phyloP scores from a whole-genome alignment of 306 rosid species.

The Casuarina glauca region DNA sequence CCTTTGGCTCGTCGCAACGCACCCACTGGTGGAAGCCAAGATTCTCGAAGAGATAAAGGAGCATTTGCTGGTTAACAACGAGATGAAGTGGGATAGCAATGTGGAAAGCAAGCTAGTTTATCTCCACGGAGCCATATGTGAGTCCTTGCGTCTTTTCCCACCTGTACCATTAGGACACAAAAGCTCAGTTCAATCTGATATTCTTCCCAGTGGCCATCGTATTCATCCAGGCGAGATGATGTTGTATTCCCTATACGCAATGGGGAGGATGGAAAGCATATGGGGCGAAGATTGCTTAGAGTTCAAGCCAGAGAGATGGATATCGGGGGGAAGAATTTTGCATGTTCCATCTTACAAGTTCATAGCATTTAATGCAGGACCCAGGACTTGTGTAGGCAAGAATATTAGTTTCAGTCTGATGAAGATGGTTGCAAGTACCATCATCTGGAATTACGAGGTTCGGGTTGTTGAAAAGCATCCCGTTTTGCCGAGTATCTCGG shows the following conservation, averaged over 20 bases:
- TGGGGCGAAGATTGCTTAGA: too few species aligned
- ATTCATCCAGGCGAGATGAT: neutral
- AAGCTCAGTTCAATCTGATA: constrained; percentile 12
- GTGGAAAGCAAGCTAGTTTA: constrained; percentile 1
- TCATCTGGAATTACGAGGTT: constrained; percentile 33
- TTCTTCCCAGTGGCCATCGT: constrained; percentile 40
- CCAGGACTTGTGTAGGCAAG: constrained; percentile 36
- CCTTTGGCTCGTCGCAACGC: too few species aligned
- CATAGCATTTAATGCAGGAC: constrained; percentile 31
- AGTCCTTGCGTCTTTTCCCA: too few species aligned
- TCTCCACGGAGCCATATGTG: too few species aligned
- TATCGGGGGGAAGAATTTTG: too few species aligned
- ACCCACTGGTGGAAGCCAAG: too few species aligned
- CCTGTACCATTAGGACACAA: neutral
- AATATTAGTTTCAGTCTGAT: constrained; percentile 20
- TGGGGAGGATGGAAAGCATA: too few species aligned
- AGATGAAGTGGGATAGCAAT: neutral
- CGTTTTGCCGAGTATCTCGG: too few species aligned
- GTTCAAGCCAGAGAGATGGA: too few species aligned
- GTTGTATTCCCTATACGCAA: neutral
- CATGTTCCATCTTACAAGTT: too few species aligned
- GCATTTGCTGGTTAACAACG: neutral
- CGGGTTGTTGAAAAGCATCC: too few species aligned
- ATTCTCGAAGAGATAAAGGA: neutral
- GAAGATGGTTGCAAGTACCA: constrained; percentile 27